These are phyloP conservation scores for Calonectria pseudoturangicola DNA, from an alignment of 2,329 filamentous ascomycete species.

Conservation along the genomic window DNA sequence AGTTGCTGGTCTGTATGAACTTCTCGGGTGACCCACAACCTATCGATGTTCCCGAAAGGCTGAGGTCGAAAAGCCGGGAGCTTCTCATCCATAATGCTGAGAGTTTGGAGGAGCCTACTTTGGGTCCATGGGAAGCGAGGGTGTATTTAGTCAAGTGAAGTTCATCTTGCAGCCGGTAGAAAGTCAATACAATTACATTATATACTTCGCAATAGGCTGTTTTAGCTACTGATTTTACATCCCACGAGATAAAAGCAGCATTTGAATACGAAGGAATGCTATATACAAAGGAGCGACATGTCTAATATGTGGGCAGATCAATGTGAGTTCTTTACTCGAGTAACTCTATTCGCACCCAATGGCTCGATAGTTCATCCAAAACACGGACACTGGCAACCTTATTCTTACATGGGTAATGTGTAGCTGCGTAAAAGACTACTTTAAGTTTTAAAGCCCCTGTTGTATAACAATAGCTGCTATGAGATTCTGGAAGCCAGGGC, in stretches of 20 bases:
- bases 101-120: not conserved
- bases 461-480: not conserved
- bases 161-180: not conserved
- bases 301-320: too few relatives aligned
- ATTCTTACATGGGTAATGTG: not conserved
- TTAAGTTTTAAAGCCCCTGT: not conserved
- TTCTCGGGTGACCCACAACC: not conserved
- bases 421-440: not conserved
- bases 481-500: not conserved
- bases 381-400: too few relatives aligned
- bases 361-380: too few relatives aligned
- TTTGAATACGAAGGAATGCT: too few relatives aligned
- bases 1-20: constrained; percentile 12
- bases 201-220: too few relatives aligned
- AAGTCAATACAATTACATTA: too few relatives aligned
- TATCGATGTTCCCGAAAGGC: not conserved
- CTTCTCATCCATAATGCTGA: constrained; percentile 7
- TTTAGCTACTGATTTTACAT: too few relatives aligned
- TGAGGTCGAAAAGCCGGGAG: not conserved
- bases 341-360: too few relatives aligned
- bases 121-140: constrained; percentile 13
- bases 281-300: too few relatives aligned
- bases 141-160: constrained; percentile 8
- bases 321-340: too few relatives aligned
- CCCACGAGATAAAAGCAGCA: too few relatives aligned